A percentile compares a stretch with the other conserved stretches of the same genome.
These are phyloP conservation scores for Penicillium brasilianum DNA, from an alignment of 2,329 filamentous ascomycete species.

Conservation along the genomic window DNA sequence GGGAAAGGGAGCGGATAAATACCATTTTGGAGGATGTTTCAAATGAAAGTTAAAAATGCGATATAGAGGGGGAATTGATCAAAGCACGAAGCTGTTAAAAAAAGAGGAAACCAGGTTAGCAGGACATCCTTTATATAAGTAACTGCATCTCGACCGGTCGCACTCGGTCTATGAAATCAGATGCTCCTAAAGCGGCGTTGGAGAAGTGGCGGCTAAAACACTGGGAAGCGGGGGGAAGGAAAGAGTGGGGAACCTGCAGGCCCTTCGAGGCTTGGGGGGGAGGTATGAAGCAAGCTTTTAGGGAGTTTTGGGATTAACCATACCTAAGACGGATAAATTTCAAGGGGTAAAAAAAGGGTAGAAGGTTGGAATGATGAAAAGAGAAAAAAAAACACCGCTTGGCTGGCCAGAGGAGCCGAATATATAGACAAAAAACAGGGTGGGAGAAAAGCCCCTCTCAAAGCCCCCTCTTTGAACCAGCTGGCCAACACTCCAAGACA, in stretches of 20 bases:
- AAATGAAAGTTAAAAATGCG: slow-evolving; percentile 12
- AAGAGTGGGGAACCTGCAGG: slow-evolving; percentile 23
- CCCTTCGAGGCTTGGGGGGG: not conserved
- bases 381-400: not conserved
- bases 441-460: slow-evolving; percentile 7
- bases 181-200: slow-evolving; percentile 20
- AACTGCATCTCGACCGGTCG: slow-evolving; percentile 17
- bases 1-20: slow-evolving; percentile 67
- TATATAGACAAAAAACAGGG: slow-evolving; percentile 15
- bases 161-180: slow-evolving; percentile 15
- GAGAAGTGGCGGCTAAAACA: slow-evolving; percentile 18
- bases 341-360: not conserved
- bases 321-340: slow-evolving; percentile 9
- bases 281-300: not conserved
- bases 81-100: slow-evolving; percentile 15
- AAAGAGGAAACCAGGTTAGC: slow-evolving; percentile 11
- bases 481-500: not conserved
- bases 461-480: slow-evolving; percentile 15
- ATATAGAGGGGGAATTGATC: slow-evolving; percentile 8
- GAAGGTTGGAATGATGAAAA: slow-evolving; percentile 12
- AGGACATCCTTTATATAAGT: slow-evolving; percentile 10
- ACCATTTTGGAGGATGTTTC: slow-evolving; percentile 55
- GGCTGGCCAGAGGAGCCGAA: slow-evolving; percentile 5
- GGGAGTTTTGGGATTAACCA: slow-evolving; percentile 2
- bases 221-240: slow-evolving; percentile 1